Percentiles rank a stretch among this genome's conserved stretches.
These are phyloP conservation scores for Termitomyces sp. DNA, from an alignment of 768 basidiomycete species.

Conservation along the genomic window DNA sequence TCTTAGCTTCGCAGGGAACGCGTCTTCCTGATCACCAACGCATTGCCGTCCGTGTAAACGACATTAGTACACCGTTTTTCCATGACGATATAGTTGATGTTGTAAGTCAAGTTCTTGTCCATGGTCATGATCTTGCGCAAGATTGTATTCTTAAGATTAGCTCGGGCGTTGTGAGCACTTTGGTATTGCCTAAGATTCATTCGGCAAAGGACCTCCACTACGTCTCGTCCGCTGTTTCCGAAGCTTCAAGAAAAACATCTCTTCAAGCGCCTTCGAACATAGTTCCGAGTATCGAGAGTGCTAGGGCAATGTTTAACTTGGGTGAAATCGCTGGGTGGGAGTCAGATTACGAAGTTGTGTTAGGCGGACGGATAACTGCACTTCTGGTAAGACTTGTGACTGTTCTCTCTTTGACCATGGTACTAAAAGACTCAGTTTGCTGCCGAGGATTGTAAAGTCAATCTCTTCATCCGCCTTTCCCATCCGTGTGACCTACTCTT, in stretches of 20 bases:
- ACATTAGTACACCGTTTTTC: slow-evolving; percentile 62
- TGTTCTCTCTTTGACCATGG: not conserved
- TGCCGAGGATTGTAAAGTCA: slow-evolving; percentile 83
- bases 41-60: slow-evolving; percentile 73
- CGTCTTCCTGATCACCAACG: slow-evolving; percentile 41
- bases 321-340: slow-evolving; percentile 71
- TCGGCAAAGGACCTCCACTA: slow-evolving; percentile 60
- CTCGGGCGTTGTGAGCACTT: slow-evolving; percentile 44
- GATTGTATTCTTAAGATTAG: slow-evolving; percentile 22
- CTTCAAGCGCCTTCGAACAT: slow-evolving; percentile 42
- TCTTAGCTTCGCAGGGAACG: slow-evolving; percentile 15
- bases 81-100: slow-evolving; percentile 57
- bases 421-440: slow-evolving; percentile 62
- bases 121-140: not conserved
- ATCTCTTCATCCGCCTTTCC: not conserved
- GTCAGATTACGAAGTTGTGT: slow-evolving; percentile 39
- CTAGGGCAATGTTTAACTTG: slow-evolving; percentile 62
- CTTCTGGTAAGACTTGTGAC: slow-evolving; percentile 50
- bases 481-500: slow-evolving; percentile 1
- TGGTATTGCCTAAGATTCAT: slow-evolving; percentile 87
- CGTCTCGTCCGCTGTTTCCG: slow-evolving; percentile 47
- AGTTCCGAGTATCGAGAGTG: slow-evolving; percentile 85
- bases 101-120: slow-evolving; percentile 33
- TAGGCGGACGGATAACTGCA: slow-evolving; percentile 55
- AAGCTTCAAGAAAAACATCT: slow-evolving; percentile 23